Evolutionary conservation across 805 yeast species (phyloP).

Genomic region (Starmerella scarabaei): DNA sequence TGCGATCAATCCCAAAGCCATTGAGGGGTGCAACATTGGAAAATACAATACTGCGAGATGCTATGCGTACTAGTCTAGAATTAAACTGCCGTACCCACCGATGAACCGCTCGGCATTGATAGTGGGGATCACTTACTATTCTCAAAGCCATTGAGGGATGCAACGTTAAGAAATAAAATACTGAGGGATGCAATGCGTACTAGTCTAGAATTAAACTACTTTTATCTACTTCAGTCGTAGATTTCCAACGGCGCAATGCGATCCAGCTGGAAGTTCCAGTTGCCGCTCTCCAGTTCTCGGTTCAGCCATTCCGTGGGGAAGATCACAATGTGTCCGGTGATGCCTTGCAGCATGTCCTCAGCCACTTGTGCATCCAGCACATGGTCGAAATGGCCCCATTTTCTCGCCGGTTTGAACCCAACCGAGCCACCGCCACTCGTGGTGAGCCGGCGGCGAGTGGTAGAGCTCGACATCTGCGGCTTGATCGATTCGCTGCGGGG

Average conservation of each 20-base stretch:
- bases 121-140: too few relatives aligned
- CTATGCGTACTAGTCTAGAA: too few relatives aligned
- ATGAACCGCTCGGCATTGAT: too few relatives aligned
- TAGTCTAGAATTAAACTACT: too few relatives aligned
- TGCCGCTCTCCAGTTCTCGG: conserved; percentile 69
- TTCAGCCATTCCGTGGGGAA: conserved; percentile 88
- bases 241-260: conserved; percentile 92
- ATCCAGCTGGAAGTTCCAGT: conserved; percentile 92
- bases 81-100: too few relatives aligned
- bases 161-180: too few relatives aligned
- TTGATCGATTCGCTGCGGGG: too few relatives aligned
- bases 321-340: conserved; percentile 79
- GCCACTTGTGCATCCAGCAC: conserved; percentile 67
- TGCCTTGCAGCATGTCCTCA: conserved; percentile 51
- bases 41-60: too few relatives aligned
- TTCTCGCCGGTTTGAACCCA: conserved; percentile 15
- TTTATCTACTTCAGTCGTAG: conserved; percentile 65
- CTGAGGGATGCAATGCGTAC: too few relatives aligned
- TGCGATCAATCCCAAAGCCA: too few relatives aligned
- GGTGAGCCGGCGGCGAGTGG: neutral
- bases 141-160: too few relatives aligned
- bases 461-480: neutral
- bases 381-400: conserved; percentile 28
- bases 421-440: conserved; percentile 7
- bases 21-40: too few relatives aligned